Conservation (phyloP, 306 rosid species). For the Luffa acutangula region DNA sequence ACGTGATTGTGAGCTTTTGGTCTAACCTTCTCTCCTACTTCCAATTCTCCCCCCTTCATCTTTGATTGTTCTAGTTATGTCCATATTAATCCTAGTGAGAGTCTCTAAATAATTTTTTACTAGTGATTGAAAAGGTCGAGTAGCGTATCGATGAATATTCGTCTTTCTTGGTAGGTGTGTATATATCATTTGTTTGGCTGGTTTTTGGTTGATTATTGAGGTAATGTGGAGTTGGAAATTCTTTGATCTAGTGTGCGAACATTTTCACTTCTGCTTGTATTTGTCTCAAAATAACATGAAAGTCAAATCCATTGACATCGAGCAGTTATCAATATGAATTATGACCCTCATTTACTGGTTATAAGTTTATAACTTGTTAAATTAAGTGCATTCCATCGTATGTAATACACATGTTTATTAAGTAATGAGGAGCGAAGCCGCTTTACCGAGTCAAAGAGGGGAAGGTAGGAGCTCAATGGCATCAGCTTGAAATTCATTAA, state of each 20-base stretch:
- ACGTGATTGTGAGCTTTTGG: slow-evolving; percentile 5
- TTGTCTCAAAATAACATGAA: neutral
- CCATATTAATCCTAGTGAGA: neutral
- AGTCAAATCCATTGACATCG: neutral
- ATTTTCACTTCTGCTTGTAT: neutral
- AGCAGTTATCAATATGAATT: neutral
- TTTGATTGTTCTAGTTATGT: neutral
- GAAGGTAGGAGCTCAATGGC: too few species aligned
- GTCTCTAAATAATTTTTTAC: neutral
- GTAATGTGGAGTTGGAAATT: neutral
- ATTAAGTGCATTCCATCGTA: too few species aligned
- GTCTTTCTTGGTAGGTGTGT: neutral
- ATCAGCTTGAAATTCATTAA: too few species aligned
- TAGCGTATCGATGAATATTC: neutral
- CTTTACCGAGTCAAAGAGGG: too few species aligned
- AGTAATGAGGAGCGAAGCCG: too few species aligned
- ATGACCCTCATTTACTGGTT: neutral
- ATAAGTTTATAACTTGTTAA: too few species aligned
- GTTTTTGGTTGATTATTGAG: neutral
- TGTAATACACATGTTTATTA: too few species aligned
- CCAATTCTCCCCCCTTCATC: neutral
- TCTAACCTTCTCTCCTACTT: neutral
- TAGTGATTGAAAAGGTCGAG: neutral
- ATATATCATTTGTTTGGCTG: neutral
- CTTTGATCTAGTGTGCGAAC: neutral